These are phyloP conservation scores for Aspergillus avenaceus DNA, from an alignment of 495 filamentous ascomycete species.

Conservation along the genomic window DNA sequence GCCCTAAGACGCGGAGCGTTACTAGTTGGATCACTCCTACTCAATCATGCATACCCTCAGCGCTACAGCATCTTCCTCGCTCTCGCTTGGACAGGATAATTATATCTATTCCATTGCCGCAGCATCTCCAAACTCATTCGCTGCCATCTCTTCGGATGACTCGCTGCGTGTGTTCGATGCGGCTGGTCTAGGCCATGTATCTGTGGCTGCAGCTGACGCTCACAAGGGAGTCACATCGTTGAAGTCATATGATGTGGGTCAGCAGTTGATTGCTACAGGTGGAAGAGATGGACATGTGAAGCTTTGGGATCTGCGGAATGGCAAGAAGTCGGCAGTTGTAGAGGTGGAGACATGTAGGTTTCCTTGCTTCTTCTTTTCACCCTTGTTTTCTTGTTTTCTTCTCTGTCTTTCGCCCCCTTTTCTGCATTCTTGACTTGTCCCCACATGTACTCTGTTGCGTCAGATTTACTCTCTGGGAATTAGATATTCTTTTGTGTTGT, in stretches of 20 bases:
- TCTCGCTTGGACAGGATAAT: conserved; percentile 41
- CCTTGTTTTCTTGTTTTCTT: neutral
- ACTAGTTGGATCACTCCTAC: neutral
- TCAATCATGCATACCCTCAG: conserved; percentile 36
- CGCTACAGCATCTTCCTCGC: conserved; percentile 34
- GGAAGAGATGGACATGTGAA: conserved; percentile 47
- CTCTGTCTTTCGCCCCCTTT: conserved; percentile 4
- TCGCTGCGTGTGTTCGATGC: conserved; percentile 48
- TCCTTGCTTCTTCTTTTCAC: neutral
- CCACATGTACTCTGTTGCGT: conserved; percentile 2
- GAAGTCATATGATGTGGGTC: conserved; percentile 25
- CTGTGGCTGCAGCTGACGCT: conserved; percentile 27
- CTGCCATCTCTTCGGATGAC: conserved; percentile 55
- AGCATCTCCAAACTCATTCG: conserved; percentile 31
- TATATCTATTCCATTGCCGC: conserved; percentile 50
- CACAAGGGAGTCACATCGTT: conserved; percentile 45
- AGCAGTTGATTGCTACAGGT: conserved; percentile 36
- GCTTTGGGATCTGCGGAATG: conserved; percentile 42
- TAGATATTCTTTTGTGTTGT: neutral
- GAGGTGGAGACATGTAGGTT: conserved; percentile 40
- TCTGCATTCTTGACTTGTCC: conserved; percentile 2
- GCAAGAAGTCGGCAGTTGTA: conserved; percentile 23
- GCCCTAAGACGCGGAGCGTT: neutral
- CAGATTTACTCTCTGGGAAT: too few species aligned
- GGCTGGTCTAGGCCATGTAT: conserved; percentile 30